A percentile compares a stretch with the other conserved stretches of the same genome.
Evolutionary conservation across 805 yeast genomes (phyloP).

Genomic region (Debaryomyces hansenii): DNA sequence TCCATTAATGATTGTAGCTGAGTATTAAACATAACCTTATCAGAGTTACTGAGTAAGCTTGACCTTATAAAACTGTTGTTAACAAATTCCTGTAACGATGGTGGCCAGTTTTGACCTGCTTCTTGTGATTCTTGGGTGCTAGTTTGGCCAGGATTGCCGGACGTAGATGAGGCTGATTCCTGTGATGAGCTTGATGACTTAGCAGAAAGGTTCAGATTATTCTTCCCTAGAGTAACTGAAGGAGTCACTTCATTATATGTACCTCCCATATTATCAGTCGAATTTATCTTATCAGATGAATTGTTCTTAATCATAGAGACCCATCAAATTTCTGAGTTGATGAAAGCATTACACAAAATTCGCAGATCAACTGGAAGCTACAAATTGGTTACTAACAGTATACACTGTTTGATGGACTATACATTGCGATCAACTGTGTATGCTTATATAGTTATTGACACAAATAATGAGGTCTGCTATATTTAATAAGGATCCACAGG

Average conservation of each 20-base stretch:
- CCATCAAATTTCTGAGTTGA: background rate
- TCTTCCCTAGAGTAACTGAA: constrained; percentile 7
- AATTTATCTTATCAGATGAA: background rate
- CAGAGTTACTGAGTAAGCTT: constrained; percentile 29
- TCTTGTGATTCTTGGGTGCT: background rate
- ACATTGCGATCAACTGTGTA: no score
- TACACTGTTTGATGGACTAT: no score
- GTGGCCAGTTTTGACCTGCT: constrained; percentile 47
- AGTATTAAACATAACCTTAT: constrained; percentile 41
- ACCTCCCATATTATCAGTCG: constrained; percentile 3
- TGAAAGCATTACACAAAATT: constrained; percentile 1
- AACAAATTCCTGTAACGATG: constrained; percentile 51
- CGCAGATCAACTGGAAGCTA: background rate
- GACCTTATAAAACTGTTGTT: constrained; percentile 45
- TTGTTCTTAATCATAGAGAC: background rate
- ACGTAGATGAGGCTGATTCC: background rate
- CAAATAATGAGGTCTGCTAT: constrained; percentile 30
- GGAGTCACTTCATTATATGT: constrained; percentile 10
- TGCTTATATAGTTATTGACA: no score
- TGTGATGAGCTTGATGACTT: background rate
- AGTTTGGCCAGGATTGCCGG: background rate
- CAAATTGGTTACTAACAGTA: no score
- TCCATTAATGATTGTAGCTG: constrained; percentile 53
- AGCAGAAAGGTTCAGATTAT: background rate
- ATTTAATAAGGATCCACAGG: constrained; percentile 19